phyloP scores from a whole-genome alignment of 306 rosid species.

The Oemleria cerasiformis region DNA sequence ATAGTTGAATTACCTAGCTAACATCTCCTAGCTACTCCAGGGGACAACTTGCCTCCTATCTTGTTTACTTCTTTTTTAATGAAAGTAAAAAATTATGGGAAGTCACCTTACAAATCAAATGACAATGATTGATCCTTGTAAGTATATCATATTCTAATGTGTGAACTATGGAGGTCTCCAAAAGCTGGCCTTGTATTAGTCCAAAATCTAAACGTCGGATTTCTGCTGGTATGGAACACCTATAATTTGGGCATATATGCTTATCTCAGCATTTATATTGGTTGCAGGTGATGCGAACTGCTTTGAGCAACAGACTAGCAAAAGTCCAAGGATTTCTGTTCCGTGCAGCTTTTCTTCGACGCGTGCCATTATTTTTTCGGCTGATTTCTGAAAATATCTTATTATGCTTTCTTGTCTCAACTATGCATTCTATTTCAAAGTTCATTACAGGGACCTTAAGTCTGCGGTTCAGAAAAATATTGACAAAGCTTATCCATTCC shows the following conservation, averaged over 20 bases:
- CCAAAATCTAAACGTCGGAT: neutral
- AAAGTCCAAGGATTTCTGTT: slow-evolving; percentile 99
- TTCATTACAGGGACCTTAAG: slow-evolving; percentile 88
- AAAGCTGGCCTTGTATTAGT: neutral
- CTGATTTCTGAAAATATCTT: slow-evolving; percentile 85
- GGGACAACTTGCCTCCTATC: neutral
- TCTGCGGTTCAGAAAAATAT: slow-evolving; percentile 87
- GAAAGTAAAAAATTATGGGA: neutral
- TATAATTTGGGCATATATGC: neutral
- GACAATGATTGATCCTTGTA: neutral
- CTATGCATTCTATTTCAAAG: slow-evolving; percentile 84
- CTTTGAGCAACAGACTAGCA: slow-evolving; percentile 99
- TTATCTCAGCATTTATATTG: slow-evolving; percentile 6
- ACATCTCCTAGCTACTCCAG: neutral
- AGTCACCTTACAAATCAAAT: neutral
- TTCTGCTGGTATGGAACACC: neutral
- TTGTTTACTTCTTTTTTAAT: neutral
- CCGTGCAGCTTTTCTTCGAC: slow-evolving; percentile 98
- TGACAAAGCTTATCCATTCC: slow-evolving; percentile 83
- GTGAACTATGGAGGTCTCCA: neutral
- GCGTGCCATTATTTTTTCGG: slow-evolving; percentile 80
- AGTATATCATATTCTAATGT: neutral
- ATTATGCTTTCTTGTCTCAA: slow-evolving; percentile 83
- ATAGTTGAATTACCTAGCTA: neutral
- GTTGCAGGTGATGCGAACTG: slow-evolving; percentile 82